Conservation (phyloP, 768 basidiomycete genomes). For the Tylopilus subfusipes region DNA sequence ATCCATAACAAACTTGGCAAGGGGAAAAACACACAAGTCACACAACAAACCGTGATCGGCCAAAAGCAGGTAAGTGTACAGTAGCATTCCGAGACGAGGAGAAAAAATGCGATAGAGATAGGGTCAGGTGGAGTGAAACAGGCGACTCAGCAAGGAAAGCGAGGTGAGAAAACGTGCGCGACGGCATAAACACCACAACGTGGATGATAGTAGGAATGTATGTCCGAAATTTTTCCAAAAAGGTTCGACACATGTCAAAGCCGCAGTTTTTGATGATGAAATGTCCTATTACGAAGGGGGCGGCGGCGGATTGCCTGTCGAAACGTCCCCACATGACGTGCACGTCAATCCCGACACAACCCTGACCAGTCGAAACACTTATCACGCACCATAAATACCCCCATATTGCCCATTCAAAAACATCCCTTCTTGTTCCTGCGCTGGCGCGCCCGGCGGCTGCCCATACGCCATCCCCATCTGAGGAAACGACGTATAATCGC, state of each 20-base stretch:
- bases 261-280: background rate
- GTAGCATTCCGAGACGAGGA: background rate
- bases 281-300: conserved; percentile 3
- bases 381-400: conserved; percentile 28
- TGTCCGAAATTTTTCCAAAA: background rate
- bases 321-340: background rate
- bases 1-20: background rate
- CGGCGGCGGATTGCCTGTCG: conserved; percentile 9
- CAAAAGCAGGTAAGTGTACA: background rate
- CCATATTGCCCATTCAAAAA: conserved; percentile 26
- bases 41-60: background rate
- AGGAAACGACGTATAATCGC: conserved; percentile 50
- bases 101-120: background rate
- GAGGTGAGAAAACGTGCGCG: too few relatives aligned
- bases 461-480: conserved; percentile 44
- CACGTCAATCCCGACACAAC: background rate
- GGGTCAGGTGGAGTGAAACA: background rate
- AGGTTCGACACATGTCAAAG: background rate
- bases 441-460: conserved; percentile 2
- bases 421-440: conserved; percentile 20
- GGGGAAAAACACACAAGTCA: background rate
- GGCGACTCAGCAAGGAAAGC: background rate
- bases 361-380: background rate
- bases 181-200: too few relatives aligned
- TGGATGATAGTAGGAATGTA: background rate